Conservation (phyloP, 495 filamentous ascomycete genomes). For the Aspergillus heteromorphus region DNA sequence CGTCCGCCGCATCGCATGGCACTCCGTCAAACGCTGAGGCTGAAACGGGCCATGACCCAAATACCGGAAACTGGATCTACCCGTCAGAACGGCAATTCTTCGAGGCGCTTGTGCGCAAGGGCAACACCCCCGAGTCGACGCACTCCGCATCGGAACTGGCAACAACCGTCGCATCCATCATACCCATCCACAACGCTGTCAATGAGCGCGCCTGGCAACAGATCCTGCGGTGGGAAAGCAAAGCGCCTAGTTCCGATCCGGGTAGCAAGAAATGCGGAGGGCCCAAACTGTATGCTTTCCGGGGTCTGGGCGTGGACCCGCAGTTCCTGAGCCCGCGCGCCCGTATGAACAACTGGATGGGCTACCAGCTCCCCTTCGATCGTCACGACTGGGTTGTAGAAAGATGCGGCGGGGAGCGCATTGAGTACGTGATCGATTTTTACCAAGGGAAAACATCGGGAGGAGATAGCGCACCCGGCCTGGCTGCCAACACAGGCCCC, state of each 20-base stretch:
- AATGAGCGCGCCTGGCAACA: slow-evolving; percentile 84
- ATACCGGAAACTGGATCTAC: slow-evolving; percentile 88
- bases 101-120: slow-evolving; percentile 85
- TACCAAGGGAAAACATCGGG: slow-evolving; percentile 65
- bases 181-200: slow-evolving; percentile 97
- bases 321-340: slow-evolving; percentile 74
- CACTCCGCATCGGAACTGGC: slow-evolving; percentile 42
- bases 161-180: slow-evolving; percentile 77
- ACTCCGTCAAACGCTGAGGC: slow-evolving; percentile 62
- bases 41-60: slow-evolving; percentile 60
- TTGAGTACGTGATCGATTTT: slow-evolving; percentile 98
- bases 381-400: slow-evolving; percentile 97
- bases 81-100: slow-evolving; percentile 95
- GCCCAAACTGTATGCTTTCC: slow-evolving; percentile 78
- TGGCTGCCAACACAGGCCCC: slow-evolving; percentile 43
- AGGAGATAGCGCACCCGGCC: slow-evolving; percentile 18
- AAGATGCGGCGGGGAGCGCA: slow-evolving; percentile 69
- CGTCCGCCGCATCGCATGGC: slow-evolving; percentile 36
- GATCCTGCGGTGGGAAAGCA: slow-evolving; percentile 79
- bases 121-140: slow-evolving; percentile 39
- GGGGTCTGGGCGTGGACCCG: slow-evolving; percentile 57
- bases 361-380: slow-evolving; percentile 89
- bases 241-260: slow-evolving; percentile 43
- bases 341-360: slow-evolving; percentile 70
- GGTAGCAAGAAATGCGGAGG: slow-evolving; percentile 66